phyloP scores from a whole-genome alignment of 2,329 filamentous ascomycete species.

The Colletotrichum melonis region DNA sequence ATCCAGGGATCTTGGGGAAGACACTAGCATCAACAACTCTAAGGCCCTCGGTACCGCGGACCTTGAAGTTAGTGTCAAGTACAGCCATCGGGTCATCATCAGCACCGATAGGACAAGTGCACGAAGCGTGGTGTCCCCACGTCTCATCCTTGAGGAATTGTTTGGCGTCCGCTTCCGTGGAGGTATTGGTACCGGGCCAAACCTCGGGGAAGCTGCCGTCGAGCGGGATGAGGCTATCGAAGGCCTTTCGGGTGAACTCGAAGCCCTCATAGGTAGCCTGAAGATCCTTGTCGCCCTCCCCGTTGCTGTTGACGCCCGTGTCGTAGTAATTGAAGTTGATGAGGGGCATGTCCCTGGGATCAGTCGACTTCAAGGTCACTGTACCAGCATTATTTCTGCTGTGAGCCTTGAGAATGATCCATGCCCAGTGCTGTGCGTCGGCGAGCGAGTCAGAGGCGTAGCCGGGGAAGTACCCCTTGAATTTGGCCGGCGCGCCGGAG shows the following conservation, averaged over 20 bases:
- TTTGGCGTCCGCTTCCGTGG: conserved; percentile 4
- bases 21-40: conserved; percentile 72
- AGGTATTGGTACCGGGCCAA: conserved; percentile 14
- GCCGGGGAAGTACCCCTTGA: conserved; percentile 67
- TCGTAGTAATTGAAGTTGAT: conserved; percentile 71
- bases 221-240: conserved; percentile 18
- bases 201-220: conserved; percentile 14
- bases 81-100: conserved; percentile 67
- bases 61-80: conserved; percentile 67
- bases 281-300: conserved; percentile 48
- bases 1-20: conserved; percentile 48
- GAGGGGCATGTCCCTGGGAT: conserved; percentile 72
- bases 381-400: conserved; percentile 68
- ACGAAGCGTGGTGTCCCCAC: conserved; percentile 69
- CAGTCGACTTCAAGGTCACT: conserved; percentile 68
- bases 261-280: conserved; percentile 44
- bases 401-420: conserved; percentile 63
- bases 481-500: conserved; percentile 64
- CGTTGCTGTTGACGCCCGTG: conserved; percentile 57
- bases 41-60: conserved; percentile 64
- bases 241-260: conserved; percentile 52
- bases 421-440: conserved; percentile 53
- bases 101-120: conserved; percentile 66
- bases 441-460: conserved; percentile 58
- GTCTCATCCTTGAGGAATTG: conserved; percentile 25